Conservation (phyloP, 805 yeast genomes). For the Cyberlindnera maclurae region DNA sequence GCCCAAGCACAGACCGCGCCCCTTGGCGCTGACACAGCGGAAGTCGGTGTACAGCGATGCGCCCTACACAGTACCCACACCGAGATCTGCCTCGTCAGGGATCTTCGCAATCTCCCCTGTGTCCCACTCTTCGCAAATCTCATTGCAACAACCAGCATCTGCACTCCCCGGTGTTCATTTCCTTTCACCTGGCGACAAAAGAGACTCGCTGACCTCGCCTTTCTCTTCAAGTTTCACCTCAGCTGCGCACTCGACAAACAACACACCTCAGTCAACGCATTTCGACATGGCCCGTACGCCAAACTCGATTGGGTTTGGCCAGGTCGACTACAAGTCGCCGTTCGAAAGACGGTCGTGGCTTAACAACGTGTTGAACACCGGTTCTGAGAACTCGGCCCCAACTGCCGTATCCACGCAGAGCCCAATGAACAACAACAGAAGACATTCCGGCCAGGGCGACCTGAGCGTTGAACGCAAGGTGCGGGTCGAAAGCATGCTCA, state of each 20-base stretch:
- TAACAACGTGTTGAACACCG: conserved; percentile 14
- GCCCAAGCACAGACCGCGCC: conserved; percentile 23
- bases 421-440: not conserved
- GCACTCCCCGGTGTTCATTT: conserved; percentile 17
- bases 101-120: conserved; percentile 14
- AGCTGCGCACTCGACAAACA: conserved; percentile 6
- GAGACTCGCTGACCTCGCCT: conserved; percentile 14
- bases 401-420: conserved; percentile 3
- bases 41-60: conserved; percentile 15
- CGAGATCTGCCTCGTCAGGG: conserved; percentile 15
- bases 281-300: not conserved
- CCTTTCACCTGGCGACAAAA: conserved; percentile 3
- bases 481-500: conserved; percentile 17
- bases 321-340: conserved; percentile 7
- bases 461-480: conserved; percentile 7
- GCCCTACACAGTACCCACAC: conserved; percentile 18
- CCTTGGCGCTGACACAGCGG: conserved; percentile 13
- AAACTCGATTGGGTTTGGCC: conserved; percentile 1
- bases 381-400: conserved; percentile 4
- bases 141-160: conserved; percentile 6
- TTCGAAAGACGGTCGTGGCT: conserved; percentile 15
- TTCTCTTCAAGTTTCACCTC: conserved; percentile 13
- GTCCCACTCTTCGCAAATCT: not conserved
- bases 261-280: conserved; percentile 11
- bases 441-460: no score